Evolutionary conservation across 2,329 filamentous ascomycete species (phyloP), one percentile per base, ranked within the genome.

Genomic region (Arthrocladium fulminans): DNA sequence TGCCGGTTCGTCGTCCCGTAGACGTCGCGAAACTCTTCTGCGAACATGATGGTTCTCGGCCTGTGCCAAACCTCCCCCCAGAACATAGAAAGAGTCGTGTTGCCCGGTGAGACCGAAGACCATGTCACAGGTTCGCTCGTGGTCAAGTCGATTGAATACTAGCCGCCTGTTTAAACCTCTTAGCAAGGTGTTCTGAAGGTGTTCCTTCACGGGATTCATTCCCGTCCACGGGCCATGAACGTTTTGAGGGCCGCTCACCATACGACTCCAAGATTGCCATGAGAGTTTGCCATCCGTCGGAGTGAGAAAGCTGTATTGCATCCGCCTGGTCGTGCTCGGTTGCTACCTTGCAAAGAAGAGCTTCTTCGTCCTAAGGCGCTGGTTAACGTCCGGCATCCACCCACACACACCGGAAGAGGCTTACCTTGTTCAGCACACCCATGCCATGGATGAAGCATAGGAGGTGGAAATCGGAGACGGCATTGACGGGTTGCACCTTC

Each of bases 391-490:
- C 38, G 39, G 42, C 25, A 9, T 9, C n/a, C 24, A 19, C 3
- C 10, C 9, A 17, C 13, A 17, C 5, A 2, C 32, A 40, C 10
- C 34, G 27, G 22, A 19, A 5, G 49, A 57, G 57, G 66, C 73
- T 61, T 72, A 95, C 92, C 81, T 94, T 88, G 64, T 79, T 87
- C 32, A 98, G 73, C 32, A 94, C 81, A 35, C 81, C 83, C 68
- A 95, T 80, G 37, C 79, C 77, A 61, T 86, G 84, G 51, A 98
- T 73, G 68, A 88, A 97, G 67, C 80, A 84, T n/a, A 98, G 74
- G 13, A 97, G 74, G 64, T 98, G 92, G 66, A 98, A 98, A 67
- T 97, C 89, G 5, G 89, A 95, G 10, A 95, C 75, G 20, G 81
- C 79, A 30, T 80, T 73, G 24, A 84, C 77, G 12, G 79, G 79